Base-by-base conservation (phyloP, 2,329 filamentous ascomycete genomes). In the Pestalotiopsis sp. region DNA sequence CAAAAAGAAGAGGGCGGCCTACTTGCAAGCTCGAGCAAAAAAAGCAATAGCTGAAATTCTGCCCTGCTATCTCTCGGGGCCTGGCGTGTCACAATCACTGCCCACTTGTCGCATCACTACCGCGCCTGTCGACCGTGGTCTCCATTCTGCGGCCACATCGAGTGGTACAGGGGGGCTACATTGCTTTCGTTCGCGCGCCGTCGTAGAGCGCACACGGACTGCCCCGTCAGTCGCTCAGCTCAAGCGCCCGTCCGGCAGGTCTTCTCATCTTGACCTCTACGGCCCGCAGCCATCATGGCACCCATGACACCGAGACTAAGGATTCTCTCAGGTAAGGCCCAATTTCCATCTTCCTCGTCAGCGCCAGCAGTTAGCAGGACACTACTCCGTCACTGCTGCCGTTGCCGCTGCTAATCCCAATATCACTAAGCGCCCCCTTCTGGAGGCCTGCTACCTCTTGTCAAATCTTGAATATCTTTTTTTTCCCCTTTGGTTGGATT, bases 271-370 rank as follows among this genome's bases (percentile, higher is more conserved):
- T n/a, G 59, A 62, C 59, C 59, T 62, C 31, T 36, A 52, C 56
- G 79, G 80, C 76, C 74, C 79, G 80, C 73, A 78, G 77, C 79
- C 79, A 84, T 80, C 80, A 89, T 89, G 87, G 86, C 86, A 81
- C 86, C 87, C 80, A 82, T 84, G 79, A 83, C 86, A 80, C 86
- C 87, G 81, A 86, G 86, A 81, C 84, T 86, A 80, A 88, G 85
- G 83, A 84, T 88, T 80, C 83, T 89, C 78, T 87, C 86, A 85
- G 87, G 87, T 89, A 81, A 81, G 87, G 86, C 74, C 76, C 71
- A 57, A 69, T 68, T 75, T 65, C 69, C 57, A 59, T 25, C 57
- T 59, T 36, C 27, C 23, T 59, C 57, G 57, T 36, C 57, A 59
- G 57, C 57, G 57, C 27, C 57, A 59, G 57, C 23, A 59, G 57